Conservation (phyloP, 176 grass and related monocot species). For the Carex parvula region DNA sequence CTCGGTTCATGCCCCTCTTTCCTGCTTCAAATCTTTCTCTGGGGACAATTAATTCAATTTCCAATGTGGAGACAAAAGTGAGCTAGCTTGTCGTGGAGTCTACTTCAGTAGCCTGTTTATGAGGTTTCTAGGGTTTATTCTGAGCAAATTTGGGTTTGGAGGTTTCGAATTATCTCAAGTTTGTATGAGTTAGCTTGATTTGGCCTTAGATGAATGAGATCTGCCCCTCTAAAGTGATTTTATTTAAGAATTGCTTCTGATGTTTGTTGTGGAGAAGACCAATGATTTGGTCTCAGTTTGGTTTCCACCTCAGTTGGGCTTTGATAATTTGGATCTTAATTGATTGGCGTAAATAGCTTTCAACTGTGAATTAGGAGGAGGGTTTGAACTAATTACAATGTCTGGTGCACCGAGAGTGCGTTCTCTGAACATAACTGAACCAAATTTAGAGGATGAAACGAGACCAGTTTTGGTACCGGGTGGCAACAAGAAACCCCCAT, state of each 20-base stretch:
- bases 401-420: conserved; percentile 67
- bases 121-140: conserved; percentile 26
- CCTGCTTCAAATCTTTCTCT: neutral
- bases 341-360: neutral
- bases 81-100: too few species aligned
- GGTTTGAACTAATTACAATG: conserved; percentile 44
- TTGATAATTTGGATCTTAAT: conserved; percentile 26
- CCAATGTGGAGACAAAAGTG: conserved; percentile 30
- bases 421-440: conserved; percentile 64
- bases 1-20: neutral
- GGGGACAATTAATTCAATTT: neutral
- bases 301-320: conserved; percentile 25
- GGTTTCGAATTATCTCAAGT: neutral
- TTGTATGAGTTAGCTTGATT: neutral
- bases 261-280: neutral
- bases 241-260: conserved; percentile 8
- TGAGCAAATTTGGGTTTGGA: conserved; percentile 2
- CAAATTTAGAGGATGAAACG: conserved; percentile 39
- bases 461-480: conserved; percentile 75
- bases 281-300: conserved; percentile 25
- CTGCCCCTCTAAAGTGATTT: conserved; percentile 17
- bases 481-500: conserved; percentile 63
- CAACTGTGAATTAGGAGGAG: conserved; percentile 25
- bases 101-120: neutral
- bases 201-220: conserved; percentile 8